A percentile compares a stretch with the other conserved stretches of the same genome.
Evolutionary conservation across 257 asterid genomes (phyloP).

Genomic region (Solanum pinnatisectum): DNA sequence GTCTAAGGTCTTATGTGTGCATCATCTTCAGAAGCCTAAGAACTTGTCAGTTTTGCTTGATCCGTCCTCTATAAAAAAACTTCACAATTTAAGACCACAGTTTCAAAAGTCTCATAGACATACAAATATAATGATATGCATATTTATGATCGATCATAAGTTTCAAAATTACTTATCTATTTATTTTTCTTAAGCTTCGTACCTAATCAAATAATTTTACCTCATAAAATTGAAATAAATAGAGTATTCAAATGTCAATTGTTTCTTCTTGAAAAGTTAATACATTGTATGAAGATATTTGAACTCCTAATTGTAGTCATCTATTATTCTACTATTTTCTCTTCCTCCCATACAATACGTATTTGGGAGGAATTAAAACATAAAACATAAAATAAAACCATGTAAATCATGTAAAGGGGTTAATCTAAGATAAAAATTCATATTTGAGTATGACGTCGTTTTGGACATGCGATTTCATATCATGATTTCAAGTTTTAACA

Average conservation of each 20-base stretch:
- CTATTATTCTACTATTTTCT: too few species aligned
- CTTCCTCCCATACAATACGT: background rate
- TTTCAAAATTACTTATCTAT: too few species aligned
- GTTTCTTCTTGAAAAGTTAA: too few species aligned
- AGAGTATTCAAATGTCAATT: too few species aligned
- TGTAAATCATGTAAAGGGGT: background rate
- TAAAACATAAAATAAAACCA: background rate
- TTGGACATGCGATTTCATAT: background rate
- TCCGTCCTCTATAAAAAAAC: rapidly evolving
- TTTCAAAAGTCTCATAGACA: background rate
- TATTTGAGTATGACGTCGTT: background rate
- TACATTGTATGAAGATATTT: too few species aligned
- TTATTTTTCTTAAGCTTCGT: too few species aligned
- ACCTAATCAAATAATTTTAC: too few species aligned
- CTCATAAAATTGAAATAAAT: too few species aligned
- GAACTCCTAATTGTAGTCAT: too few species aligned
- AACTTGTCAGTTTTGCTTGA: background rate
- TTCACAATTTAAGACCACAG: background rate
- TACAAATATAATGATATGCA: background rate
- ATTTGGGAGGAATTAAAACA: background rate
- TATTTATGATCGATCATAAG: too few species aligned
- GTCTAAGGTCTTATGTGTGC: background rate
- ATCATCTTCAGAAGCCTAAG: background rate
- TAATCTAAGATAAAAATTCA: background rate
- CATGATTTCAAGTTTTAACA: background rate